These are phyloP conservation scores for Yamadazyma blattariae DNA, from an alignment of 1,139 yeast species.

Conservation along the genomic window DNA sequence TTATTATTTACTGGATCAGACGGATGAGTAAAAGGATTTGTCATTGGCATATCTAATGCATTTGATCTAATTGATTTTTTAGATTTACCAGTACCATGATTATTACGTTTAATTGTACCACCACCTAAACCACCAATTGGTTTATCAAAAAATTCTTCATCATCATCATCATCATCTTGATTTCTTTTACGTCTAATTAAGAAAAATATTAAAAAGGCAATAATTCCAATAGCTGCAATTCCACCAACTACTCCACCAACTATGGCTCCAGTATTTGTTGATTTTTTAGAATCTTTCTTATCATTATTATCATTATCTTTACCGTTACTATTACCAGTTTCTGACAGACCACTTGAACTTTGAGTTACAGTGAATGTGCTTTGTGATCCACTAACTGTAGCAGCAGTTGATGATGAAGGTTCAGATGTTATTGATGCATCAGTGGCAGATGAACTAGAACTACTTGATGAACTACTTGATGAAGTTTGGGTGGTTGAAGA, in stretches of 20 bases:
- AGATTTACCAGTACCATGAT: conserved; percentile 22
- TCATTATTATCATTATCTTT: conserved; percentile 2
- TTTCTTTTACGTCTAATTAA: conserved; percentile 43
- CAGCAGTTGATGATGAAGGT: conserved; percentile 6
- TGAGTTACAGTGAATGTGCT: background rate
- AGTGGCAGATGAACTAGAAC: conserved; percentile 8
- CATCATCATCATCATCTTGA: conserved; percentile 49
- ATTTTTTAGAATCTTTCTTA: conserved; percentile 8
- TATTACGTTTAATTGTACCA: conserved; percentile 19
- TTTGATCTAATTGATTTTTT: conserved; percentile 22
- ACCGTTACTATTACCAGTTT: conserved; percentile 6
- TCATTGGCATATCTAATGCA: conserved; percentile 46
- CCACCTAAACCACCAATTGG: conserved; percentile 17
- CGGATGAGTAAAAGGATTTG: conserved; percentile 58
- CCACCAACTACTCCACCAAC: conserved; percentile 73
- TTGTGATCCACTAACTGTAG: conserved; percentile 19
- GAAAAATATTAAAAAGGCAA: conserved; percentile 46
- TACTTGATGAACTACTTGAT: conserved; percentile 5
- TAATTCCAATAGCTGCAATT: conserved; percentile 43
- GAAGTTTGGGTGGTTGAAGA: conserved; percentile 13
- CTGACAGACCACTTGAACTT: conserved; percentile 12
- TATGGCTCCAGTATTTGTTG: conserved; percentile 49
- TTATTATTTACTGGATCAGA: conserved; percentile 34
- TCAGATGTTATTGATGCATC: conserved; percentile 9
- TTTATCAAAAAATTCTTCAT: conserved; percentile 45